Evolutionary conservation across 208 protist species (phyloP).

Genomic region (Herpetomonas samuelpessoai): DNA sequence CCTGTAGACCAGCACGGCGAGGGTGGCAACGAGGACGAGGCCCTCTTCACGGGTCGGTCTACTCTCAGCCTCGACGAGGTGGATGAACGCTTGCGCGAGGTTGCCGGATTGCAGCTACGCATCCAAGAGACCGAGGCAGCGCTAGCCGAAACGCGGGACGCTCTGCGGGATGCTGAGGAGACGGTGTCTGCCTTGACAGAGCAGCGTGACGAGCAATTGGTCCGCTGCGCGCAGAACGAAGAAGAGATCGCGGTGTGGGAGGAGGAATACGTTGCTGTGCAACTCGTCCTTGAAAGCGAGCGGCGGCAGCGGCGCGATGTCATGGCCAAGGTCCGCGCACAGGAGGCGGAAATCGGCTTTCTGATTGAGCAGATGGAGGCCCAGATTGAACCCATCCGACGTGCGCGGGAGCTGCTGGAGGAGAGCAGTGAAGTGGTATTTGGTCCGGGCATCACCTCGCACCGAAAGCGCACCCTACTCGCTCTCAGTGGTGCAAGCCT

Average conservation of each 20-base stretch:
- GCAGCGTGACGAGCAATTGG: slow-evolving; percentile 37
- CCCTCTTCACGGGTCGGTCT: slow-evolving; percentile 11
- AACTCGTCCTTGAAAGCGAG: slow-evolving; percentile 25
- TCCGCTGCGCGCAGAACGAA: slow-evolving; percentile 21
- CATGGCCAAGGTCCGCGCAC: slow-evolving; percentile 17
- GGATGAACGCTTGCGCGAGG: neutral
- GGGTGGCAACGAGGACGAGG: slow-evolving; percentile 3
- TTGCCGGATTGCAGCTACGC: neutral
- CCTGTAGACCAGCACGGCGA: too few relatives aligned
- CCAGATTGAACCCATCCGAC: slow-evolving; percentile 22
- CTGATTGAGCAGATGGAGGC: slow-evolving; percentile 31
- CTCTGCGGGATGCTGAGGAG: slow-evolving; percentile 30
- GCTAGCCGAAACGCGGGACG: slow-evolving; percentile 19
- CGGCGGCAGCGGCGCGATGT: slow-evolving; percentile 26
- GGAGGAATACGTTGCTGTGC: slow-evolving; percentile 36
- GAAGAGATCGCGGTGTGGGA: slow-evolving; percentile 78
- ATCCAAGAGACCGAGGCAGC: neutral
- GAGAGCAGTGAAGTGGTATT: slow-evolving; percentile 9
- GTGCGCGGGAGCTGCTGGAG: slow-evolving; percentile 1
- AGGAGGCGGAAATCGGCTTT: slow-evolving; percentile 29
- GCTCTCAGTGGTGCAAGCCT: neutral
- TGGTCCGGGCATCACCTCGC: slow-evolving; percentile 2
- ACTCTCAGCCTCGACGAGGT: neutral
- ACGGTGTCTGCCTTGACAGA: slow-evolving; percentile 34
- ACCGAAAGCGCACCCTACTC: slow-evolving; percentile 13